Evolutionary conservation across 2,329 filamentous ascomycete genomes (phyloP).

Genomic region (Byssochlamys sp.): DNA sequence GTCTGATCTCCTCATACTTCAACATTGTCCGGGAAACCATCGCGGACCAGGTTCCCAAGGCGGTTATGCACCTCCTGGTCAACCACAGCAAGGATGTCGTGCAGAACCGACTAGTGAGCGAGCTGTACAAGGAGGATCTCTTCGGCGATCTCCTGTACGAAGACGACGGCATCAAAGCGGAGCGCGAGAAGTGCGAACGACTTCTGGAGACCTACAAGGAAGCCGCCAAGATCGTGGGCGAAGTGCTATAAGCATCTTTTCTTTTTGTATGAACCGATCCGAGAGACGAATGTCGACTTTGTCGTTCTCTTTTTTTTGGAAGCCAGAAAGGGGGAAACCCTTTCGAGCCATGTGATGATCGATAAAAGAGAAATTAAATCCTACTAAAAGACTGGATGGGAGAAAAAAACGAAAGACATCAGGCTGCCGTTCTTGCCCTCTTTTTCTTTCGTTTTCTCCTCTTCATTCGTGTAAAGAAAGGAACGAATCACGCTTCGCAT

Average conservation of each 20-base stretch:
- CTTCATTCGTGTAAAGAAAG: neutral
- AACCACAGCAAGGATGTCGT: slow-evolving; percentile 98
- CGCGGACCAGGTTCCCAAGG: slow-evolving; percentile 95
- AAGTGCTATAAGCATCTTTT: slow-evolving; percentile 60
- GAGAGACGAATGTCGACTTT: neutral
- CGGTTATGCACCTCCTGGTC: slow-evolving; percentile 95
- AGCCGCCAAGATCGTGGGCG: slow-evolving; percentile 93
- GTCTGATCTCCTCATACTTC: slow-evolving; percentile 96
- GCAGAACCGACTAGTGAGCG: slow-evolving; percentile 89
- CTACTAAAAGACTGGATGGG: neutral
- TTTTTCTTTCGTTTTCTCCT: neutral
- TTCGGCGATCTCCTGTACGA: slow-evolving; percentile 94
- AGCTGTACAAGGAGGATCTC: slow-evolving; percentile 82
- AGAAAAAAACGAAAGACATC: neutral
- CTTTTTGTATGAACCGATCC: slow-evolving; percentile 2
- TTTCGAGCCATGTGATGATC: neutral
- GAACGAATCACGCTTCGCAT: neutral
- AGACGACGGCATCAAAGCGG: slow-evolving; percentile 92
- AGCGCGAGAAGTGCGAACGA: slow-evolving; percentile 97
- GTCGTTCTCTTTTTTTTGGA: neutral
- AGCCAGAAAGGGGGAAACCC: neutral
- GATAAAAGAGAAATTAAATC: neutral
- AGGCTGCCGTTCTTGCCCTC: neutral
- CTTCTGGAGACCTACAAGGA: slow-evolving; percentile 91
- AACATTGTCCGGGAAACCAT: slow-evolving; percentile 98